phyloP scores from a whole-genome alignment of 768 basidiomycete genomes.

The Boletellus ananas region DNA sequence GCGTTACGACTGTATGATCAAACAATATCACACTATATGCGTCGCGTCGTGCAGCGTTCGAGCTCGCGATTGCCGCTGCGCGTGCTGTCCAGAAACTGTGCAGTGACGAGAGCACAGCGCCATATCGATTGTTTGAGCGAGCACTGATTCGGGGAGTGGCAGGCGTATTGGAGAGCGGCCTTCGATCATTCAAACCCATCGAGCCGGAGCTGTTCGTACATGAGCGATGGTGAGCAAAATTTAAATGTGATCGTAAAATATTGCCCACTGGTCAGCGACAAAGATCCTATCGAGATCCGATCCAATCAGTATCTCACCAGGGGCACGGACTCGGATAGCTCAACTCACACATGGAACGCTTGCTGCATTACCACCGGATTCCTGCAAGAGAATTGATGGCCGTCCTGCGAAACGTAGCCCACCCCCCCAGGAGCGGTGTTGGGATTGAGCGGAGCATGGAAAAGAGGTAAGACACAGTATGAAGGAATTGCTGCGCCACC shows the following conservation, averaged over 20 bases:
- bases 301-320: neutral
- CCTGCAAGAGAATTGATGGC: constrained; percentile 51
- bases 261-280: constrained; percentile 45
- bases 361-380: constrained; percentile 52
- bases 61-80: constrained; percentile 31
- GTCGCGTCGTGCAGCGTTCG: constrained; percentile 39
- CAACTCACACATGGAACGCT: constrained; percentile 57
- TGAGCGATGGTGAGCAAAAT: neutral
- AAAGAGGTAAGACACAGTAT: constrained; percentile 50
- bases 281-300: constrained; percentile 40
- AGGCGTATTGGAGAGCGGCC: constrained; percentile 44
- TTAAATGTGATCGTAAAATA: neutral
- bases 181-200: constrained; percentile 41
- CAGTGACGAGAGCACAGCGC: constrained; percentile 56
- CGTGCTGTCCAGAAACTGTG: constrained; percentile 56
- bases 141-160: constrained; percentile 35
- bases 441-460: constrained; percentile 40
- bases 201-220: constrained; percentile 43
- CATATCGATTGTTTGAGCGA: constrained; percentile 45
- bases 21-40: constrained; percentile 57
- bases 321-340: neutral
- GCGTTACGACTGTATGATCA: constrained; percentile 16
- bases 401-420: constrained; percentile 54
- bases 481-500: constrained; percentile 44
- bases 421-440: constrained; percentile 27